Conservation (phyloP, 352 stramenopile genomes). For the Halophytophthora batemanensis region DNA sequence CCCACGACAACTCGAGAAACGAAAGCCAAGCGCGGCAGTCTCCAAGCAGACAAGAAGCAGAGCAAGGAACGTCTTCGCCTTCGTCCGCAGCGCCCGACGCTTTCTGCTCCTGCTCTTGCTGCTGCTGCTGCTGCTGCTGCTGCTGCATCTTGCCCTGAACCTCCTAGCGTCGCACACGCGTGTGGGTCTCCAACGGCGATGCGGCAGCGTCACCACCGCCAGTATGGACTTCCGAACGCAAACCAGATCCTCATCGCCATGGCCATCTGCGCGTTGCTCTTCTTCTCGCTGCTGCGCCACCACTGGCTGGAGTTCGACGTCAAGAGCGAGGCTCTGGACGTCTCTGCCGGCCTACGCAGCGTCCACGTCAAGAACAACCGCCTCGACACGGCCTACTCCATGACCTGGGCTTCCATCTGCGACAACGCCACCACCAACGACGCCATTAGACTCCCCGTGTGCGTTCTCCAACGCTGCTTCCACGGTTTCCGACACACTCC, state of each 20-base stretch:
- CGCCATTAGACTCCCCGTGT: constrained; percentile 5
- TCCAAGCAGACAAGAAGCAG: no score
- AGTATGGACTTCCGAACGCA: constrained; percentile 79
- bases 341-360: constrained; percentile 55
- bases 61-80: no score
- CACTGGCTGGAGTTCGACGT: constrained; percentile 57
- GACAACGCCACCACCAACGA: constrained; percentile 9
- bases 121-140: neutral
- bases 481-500: no score
- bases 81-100: no score
- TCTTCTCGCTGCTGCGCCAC: constrained; percentile 56
- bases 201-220: constrained; percentile 49
- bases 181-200: constrained; percentile 7
- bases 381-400: constrained; percentile 23
- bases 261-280: constrained; percentile 48
- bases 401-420: constrained; percentile 60
- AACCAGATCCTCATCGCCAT: constrained; percentile 80
- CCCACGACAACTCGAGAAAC: neutral
- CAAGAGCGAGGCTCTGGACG: constrained; percentile 28
- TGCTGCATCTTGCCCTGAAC: neutral
- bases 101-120: no score
- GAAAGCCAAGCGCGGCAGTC: neutral
- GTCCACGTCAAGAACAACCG: constrained; percentile 38
- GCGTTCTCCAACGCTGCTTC: neutral
- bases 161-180: neutral